Base-by-base conservation (phyloP, 371 early-diverging fungal species). In the Lichtheimia corymbifera region DNA sequence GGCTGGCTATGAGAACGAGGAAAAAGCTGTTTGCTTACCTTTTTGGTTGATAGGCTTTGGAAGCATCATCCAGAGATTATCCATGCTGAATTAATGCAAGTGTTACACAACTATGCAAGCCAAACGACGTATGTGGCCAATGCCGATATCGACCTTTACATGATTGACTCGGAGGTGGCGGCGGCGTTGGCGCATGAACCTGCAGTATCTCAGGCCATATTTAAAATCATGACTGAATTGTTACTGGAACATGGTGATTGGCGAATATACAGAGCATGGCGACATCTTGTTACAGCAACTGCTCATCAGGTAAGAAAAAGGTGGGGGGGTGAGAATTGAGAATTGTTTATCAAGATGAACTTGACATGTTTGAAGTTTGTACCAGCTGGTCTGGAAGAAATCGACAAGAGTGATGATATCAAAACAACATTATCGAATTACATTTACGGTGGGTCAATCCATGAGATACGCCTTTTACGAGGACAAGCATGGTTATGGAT, bases 21-120 rank as follows among this genome's bases (percentile, higher is more conserved):
- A n/a, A n/a, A n/a, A n/a, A n/a, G n/a, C n/a, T n/a, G n/a, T n/a
- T n/a, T 47, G 47, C 47, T 47, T 18, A 47, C 35, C 35, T 2
- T 47, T 17, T n/a, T 47, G 7, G 1, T 47, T 47, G 22, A 7
- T 17, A 47, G 47, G 22, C 47, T 47, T 22, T 47, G 47, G 47
- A 47, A 47, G 22, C 22, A n/a, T 22, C 47, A 47, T 47, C 47
- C 47, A 47, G 47, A 47, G 47, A 47, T 47, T 47, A n/a, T 47
- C 47, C 47, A 17, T n/a, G 47, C 22, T n/a, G 47, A 47, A 22
- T 22, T 47, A 47, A 18, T 47, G 47, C n/a, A 47, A 35, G 4
- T 35, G 35, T 35, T 35, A 35, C 35, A 35, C 35, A 35, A 35
- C 35, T 35, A 35, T 35, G 35, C 35, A 35, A 35, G 35, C 35